A percentile compares a stretch with the other conserved stretches of the same genome.
phyloP scores from a whole-genome alignment of 129 eudicot species.

The Rutidosis leptorrhynchoides region DNA sequence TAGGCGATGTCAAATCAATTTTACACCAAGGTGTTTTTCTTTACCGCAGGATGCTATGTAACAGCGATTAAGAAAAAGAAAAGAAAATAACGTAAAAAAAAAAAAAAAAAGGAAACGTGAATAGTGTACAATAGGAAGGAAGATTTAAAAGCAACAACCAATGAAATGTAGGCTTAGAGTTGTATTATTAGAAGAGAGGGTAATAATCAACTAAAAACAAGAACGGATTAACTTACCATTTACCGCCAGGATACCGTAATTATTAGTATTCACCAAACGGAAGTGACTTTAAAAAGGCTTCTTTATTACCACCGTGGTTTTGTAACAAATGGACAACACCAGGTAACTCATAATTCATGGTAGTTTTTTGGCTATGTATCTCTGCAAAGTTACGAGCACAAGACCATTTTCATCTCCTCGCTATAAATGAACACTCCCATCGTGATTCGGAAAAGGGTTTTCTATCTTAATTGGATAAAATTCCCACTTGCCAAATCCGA shows the following conservation, averaged over 20 bases:
- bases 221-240: neutral
- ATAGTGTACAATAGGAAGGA: too few species aligned
- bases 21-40: too few species aligned
- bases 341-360: constrained; percentile 72
- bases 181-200: too few species aligned
- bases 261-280: constrained; percentile 38
- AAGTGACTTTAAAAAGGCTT: constrained; percentile 53
- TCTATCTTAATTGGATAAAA: constrained; percentile 59
- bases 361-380: constrained; percentile 57
- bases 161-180: too few species aligned
- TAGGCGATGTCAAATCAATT: too few species aligned
- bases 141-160: too few species aligned
- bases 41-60: too few species aligned
- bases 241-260: neutral
- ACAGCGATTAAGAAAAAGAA: too few species aligned
- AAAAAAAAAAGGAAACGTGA: too few species aligned
- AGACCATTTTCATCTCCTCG: constrained; percentile 73
- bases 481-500: constrained; percentile 75
- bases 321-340: constrained; percentile 70
- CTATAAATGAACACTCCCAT: constrained; percentile 70
- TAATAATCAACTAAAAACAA: neutral
- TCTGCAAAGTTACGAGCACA: constrained; percentile 63
- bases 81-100: too few species aligned
- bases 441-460: constrained; percentile 38
- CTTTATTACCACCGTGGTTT: constrained; percentile 29